Conservation (phyloP, 2,329 filamentous ascomycete genomes). For the Fusarium fujikuroi region DNA sequence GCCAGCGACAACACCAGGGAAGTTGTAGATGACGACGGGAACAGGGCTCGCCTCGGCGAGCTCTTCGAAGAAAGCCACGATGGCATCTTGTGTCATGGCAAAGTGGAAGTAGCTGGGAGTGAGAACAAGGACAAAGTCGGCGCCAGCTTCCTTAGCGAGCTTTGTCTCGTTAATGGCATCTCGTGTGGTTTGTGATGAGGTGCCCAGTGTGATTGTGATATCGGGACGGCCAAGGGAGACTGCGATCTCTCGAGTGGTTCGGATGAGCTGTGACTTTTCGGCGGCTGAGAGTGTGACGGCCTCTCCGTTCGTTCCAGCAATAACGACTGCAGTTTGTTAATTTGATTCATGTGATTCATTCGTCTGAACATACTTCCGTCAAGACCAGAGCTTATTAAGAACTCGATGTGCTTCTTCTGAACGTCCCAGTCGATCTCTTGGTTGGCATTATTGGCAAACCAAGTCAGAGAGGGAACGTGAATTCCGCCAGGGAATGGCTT, state of each 20-base stretch:
- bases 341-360: background rate
- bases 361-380: constrained; percentile 54
- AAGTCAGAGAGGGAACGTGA: constrained; percentile 67
- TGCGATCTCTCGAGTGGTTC: constrained; percentile 69
- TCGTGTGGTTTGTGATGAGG: constrained; percentile 72
- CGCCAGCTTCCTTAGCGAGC: constrained; percentile 70
- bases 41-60: constrained; percentile 66
- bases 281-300: constrained; percentile 73
- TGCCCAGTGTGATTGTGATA: constrained; percentile 74
- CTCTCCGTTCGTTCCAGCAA: constrained; percentile 79
- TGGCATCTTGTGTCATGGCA: constrained; percentile 67
- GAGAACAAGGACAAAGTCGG: constrained; percentile 74
- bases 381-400: constrained; percentile 63
- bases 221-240: constrained; percentile 64
- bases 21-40: constrained; percentile 78
- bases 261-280: constrained; percentile 71
- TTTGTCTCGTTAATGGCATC: constrained; percentile 73
- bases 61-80: constrained; percentile 72
- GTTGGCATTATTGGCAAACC: constrained; percentile 58
- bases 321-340: constrained; percentile 60
- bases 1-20: constrained; percentile 73
- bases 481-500: constrained; percentile 61
- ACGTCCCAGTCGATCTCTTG: constrained; percentile 67
- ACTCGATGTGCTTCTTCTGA: constrained; percentile 64
- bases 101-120: constrained; percentile 78